Percentiles rank a stretch among this genome's conserved stretches.
Conservation (phyloP, 371 early-diverging fungal species). For the Vittaforma corneae region DNA sequence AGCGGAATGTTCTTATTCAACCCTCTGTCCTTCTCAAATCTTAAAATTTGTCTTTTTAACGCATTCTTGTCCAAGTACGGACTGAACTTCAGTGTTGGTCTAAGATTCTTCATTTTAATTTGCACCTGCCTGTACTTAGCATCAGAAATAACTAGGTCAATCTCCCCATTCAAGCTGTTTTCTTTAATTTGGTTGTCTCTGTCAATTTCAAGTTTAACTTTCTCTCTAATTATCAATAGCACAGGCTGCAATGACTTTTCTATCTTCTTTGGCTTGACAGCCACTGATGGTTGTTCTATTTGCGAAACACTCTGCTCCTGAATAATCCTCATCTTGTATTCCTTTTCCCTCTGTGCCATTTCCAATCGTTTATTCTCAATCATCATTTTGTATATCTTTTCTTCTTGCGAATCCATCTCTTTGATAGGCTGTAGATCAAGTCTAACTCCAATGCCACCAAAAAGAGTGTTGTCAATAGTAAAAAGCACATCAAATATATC, state of each 20-base stretch:
- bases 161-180: slow-evolving; percentile 40
- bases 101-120: slow-evolving; percentile 23
- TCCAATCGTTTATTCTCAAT: slow-evolving; percentile 43
- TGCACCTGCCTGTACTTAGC: slow-evolving; percentile 32
- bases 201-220: slow-evolving; percentile 44
- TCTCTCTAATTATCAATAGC: slow-evolving; percentile 48
- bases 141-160: slow-evolving; percentile 46
- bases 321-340: slow-evolving; percentile 13
- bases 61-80: slow-evolving; percentile 49
- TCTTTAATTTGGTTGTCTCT: slow-evolving; percentile 46
- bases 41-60: slow-evolving; percentile 22
- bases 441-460: slow-evolving; percentile 5
- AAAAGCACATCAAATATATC: slow-evolving; percentile 37
- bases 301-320: slow-evolving; percentile 21
- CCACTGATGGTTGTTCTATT: slow-evolving; percentile 1
- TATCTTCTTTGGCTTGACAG: slow-evolving; percentile 2
- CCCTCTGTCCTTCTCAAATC: slow-evolving; percentile 42
- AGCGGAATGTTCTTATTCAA: slow-evolving; percentile 52
- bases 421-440: slow-evolving; percentile 25
- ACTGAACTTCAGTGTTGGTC: slow-evolving; percentile 34
- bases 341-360: slow-evolving; percentile 33
- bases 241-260: slow-evolving; percentile 23
- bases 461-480: slow-evolving; percentile 35
- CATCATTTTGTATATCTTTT: slow-evolving; percentile 53
- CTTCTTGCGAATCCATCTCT: slow-evolving; percentile 54